Conservation (phyloP, 2,329 filamentous ascomycete species). For the Aspergillus ochraceus region DNA sequence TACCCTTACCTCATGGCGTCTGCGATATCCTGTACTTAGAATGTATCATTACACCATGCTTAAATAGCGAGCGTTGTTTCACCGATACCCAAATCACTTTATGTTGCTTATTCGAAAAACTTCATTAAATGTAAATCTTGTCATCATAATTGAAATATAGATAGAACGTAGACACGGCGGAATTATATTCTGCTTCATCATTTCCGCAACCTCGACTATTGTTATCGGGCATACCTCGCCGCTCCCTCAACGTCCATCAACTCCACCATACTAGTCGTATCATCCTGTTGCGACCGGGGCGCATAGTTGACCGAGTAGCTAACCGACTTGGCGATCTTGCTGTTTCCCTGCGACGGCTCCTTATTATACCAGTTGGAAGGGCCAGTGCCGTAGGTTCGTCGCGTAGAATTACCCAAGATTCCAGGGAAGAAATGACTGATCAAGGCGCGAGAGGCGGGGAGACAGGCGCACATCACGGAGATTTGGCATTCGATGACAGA, state of each 20-base stretch:
- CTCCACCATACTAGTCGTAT: constrained; percentile 4
- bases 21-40: background rate
- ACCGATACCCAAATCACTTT: background rate
- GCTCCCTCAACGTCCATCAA: constrained; percentile 13
- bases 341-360: constrained; percentile 2
- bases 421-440: constrained; percentile 21
- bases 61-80: background rate
- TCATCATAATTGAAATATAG: background rate
- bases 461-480: constrained; percentile 26
- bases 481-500: constrained; percentile 30
- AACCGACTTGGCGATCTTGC: constrained; percentile 25
- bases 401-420: constrained; percentile 11
- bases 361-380: background rate
- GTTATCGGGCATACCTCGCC: background rate
- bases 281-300: constrained; percentile 5
- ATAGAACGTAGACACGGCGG: background rate
- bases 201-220: background rate
- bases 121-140: background rate
- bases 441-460: constrained; percentile 26
- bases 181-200: background rate
- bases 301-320: constrained; percentile 26
- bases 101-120: background rate
- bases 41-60: background rate
- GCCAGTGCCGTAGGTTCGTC: constrained; percentile 12
- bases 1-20: background rate